Evolutionary conservation across 441 rosid genomes (phyloP).

Genomic region (Corymbia calophylla): DNA sequence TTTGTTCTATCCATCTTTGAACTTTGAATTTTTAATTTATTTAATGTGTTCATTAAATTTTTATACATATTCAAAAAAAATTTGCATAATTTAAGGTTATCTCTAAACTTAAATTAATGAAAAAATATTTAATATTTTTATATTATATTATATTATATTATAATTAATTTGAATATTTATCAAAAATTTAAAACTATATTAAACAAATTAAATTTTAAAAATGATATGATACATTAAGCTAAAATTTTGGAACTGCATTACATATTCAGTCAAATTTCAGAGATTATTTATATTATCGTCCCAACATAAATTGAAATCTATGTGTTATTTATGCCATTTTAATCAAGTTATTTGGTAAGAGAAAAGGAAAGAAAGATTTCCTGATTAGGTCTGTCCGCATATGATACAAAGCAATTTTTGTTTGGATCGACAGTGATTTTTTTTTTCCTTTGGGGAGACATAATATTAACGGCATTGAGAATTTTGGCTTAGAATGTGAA

Average conservation of each 20-base stretch:
- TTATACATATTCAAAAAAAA: neutral
- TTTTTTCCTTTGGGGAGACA: neutral
- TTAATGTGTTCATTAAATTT: rapidly evolving
- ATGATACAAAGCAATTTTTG: neutral
- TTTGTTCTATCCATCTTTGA: too few species aligned
- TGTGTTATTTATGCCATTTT: neutral
- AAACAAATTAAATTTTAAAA: too few species aligned
- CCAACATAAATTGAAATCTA: neutral
- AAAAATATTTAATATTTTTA: neutral
- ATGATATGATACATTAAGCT: rapidly evolving
- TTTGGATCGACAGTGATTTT: neutral
- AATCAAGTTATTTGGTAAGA: neutral
- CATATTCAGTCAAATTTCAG: neutral
- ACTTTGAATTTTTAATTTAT: neutral
- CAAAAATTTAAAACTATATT: rapidly evolving
- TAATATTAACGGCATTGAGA: neutral
- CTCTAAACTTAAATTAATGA: too few species aligned
- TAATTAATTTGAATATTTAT: neutral
- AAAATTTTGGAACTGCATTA: neutral
- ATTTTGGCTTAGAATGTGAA: neutral
- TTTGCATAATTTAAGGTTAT: too few species aligned
- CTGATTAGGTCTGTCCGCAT: neutral
- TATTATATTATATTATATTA: rapidly evolving
- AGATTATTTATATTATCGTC: neutral
- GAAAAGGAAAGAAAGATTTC: neutral